Evolutionary conservation across 306 rosid species (phyloP).

Genomic region (Quercus rubra): DNA sequence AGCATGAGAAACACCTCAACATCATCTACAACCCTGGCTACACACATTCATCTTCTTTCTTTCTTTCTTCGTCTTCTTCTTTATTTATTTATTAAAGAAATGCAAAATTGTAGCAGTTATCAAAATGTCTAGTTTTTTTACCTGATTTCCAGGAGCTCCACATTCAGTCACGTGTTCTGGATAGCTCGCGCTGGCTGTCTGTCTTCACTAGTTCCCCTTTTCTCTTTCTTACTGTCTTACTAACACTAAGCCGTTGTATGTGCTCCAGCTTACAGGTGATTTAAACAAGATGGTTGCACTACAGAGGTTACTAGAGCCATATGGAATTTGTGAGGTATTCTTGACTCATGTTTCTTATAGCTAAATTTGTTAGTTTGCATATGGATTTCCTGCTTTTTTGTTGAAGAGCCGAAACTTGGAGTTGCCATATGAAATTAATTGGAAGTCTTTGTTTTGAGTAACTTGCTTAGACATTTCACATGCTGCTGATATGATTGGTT

Average conservation of each 20-base stretch:
- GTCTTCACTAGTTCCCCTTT: background rate
- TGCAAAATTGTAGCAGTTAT: background rate
- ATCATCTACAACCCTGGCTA: background rate
- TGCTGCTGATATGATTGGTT: background rate
- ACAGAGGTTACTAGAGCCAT: conserved; percentile 53
- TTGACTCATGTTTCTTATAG: background rate
- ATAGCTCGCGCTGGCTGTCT: too few species aligned
- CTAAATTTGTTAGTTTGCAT: background rate
- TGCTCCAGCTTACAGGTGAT: conserved; percentile 57
- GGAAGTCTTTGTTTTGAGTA: background rate
- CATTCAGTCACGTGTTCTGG: background rate
- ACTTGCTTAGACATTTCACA: background rate
- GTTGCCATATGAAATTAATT: background rate
- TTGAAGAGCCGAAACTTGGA: background rate
- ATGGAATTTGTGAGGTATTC: conserved; percentile 60
- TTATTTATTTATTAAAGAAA: background rate
- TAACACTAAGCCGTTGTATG: background rate
- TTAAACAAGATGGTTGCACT: conserved; percentile 60
- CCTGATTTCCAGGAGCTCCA: background rate
- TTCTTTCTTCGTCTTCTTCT: background rate
- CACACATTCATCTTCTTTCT: too few species aligned
- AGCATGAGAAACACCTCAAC: background rate
- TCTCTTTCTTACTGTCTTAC: background rate
- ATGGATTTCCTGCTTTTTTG: background rate
- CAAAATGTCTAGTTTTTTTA: too few species aligned